Evolutionary conservation across 768 basidiomycete genomes (phyloP), one percentile per base, ranked within the genome.

Genomic region (Leccinellum rugosiceps): DNA sequence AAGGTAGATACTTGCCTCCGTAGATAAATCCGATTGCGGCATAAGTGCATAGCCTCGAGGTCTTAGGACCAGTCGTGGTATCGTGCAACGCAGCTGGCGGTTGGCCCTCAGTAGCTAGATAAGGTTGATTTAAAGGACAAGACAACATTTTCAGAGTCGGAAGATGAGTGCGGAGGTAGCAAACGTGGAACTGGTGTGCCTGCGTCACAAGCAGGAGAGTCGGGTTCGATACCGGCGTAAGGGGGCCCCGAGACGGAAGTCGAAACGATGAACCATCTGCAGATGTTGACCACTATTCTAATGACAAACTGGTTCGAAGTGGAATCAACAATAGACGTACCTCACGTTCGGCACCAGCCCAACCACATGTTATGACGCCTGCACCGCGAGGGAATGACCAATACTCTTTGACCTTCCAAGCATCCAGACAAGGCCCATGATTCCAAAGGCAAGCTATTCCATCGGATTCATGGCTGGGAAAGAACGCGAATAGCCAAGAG

Each of bases 401-500:
- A 53, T 64, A 83, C 59, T 86, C 83, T 50, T 77, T 77, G 28
- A 86, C 71, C 4, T 53, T 69, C 86, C 90, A 92, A 28, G 65
- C 76, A 61, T 92, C 86, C 30, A 87, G 71, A 58, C 83, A 83
- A 11, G 74, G 56, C 3, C 79, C 84, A 31, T 81, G 79, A 49
- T 75, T 77, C 87, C 89, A 92, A 15, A 90, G 61, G 65, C 88
- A 88, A 13, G 79, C 83, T 44, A 81, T 69, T 11, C 88, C 86
- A 57, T 84, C 83, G 1, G 72, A 68, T 25, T 78, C 79, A 30
- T 74, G 74, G 41, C 84, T 77, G 11, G 88, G 87, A 65, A 87
- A 91, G 65, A 85, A 92, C 1, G 88, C 88, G 64, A 90, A 90
- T 5, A 92, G 66, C 83, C 81, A 87, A 49, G 79, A 76, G 58